A percentile compares a stretch with the other conserved stretches of the same genome.
phyloP scores from a whole-genome alignment of 202 grass and related monocot genomes.

The Dendrocalamus latiflorus region DNA sequence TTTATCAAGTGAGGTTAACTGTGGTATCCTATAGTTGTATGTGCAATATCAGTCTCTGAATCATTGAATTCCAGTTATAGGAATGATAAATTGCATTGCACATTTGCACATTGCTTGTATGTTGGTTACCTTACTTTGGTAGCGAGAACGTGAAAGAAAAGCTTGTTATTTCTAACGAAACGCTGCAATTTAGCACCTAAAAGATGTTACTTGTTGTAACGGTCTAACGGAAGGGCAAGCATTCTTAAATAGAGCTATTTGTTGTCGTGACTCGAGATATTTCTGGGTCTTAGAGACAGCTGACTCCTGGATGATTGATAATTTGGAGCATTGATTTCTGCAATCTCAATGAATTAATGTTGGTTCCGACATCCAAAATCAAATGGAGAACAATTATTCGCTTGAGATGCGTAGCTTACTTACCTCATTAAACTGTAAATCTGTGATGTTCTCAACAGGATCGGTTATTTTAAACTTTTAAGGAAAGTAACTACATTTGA shows the following conservation, averaged over 20 bases:
- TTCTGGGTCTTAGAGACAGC: neutral
- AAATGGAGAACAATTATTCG: neutral
- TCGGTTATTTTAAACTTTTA: neutral
- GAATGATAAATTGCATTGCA: neutral
- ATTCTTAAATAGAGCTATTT: neutral
- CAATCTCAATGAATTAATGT: neutral
- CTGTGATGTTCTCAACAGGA: neutral
- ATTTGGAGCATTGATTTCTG: neutral
- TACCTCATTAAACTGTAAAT: neutral
- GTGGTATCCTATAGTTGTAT: conserved; percentile 10
- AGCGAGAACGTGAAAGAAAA: neutral
- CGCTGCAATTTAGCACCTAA: neutral
- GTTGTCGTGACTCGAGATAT: neutral
- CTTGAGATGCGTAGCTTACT: neutral
- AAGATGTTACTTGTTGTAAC: neutral
- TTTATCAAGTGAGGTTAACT: conserved; percentile 26
- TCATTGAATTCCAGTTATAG: conserved; percentile 3
- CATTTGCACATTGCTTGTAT: neutral
- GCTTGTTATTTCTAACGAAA: neutral
- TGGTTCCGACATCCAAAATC: neutral
- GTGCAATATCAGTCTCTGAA: neutral
- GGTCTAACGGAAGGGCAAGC: neutral
- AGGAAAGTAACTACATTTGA: neutral
- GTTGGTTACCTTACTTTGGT: neutral
- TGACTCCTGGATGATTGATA: neutral